A percentile compares a stretch with the other conserved stretches of the same genome.
phyloP scores from a whole-genome alignment of 2,329 filamentous ascomycete species.

The Harringtonia aguacate region DNA sequence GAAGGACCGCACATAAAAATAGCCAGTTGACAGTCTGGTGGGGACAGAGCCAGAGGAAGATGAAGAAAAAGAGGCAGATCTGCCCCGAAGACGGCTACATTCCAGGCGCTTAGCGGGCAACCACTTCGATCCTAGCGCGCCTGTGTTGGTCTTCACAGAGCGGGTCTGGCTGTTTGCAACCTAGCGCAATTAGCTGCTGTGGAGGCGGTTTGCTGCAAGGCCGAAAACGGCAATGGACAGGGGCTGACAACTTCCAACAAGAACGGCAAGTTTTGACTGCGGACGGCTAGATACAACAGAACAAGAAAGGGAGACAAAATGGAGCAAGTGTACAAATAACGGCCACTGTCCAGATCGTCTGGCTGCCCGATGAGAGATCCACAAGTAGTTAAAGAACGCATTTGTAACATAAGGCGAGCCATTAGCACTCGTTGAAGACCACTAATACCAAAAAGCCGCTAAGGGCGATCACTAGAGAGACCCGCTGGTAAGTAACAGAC shows the following conservation, averaged over 20 bases:
- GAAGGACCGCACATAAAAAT: not conserved
- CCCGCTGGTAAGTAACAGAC: not conserved
- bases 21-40: not conserved
- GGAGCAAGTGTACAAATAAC: constrained; percentile 7
- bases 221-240: constrained; percentile 11
- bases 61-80: not conserved
- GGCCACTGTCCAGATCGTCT: not conserved
- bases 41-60: not conserved
- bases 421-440: not conserved
- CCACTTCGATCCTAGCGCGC: not conserved
- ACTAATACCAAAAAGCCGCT: not conserved
- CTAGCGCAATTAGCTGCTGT: too few species aligned
- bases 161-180: not conserved
- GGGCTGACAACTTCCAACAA: not conserved
- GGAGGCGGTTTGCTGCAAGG: not conserved
- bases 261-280: not conserved
- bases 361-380: not conserved
- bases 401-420: constrained; percentile 4
- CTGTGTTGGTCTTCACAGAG: not conserved
- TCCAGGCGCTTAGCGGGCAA: too few species aligned
- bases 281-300: not conserved
- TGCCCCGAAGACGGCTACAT: not conserved
- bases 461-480: not conserved
- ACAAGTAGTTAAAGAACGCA: not conserved
- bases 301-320: not conserved